Base-by-base conservation (phyloP, 2,329 filamentous ascomycete genomes). In the Huntiella bhutanensis region DNA sequence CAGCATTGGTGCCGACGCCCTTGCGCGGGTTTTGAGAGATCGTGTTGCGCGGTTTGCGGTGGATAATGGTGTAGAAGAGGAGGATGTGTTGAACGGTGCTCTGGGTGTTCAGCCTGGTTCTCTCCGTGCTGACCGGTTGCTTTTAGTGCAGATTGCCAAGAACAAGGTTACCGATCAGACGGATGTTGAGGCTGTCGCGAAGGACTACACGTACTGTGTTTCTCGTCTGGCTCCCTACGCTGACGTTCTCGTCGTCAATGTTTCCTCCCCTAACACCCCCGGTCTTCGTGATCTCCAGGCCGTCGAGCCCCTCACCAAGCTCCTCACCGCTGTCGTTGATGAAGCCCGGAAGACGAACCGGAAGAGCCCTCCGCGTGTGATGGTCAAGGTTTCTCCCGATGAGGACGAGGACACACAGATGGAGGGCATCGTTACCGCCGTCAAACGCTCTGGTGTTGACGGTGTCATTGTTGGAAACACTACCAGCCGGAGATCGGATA, bases 361-460 rank as follows among this genome's bases (percentile, higher is more conserved):
- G 53, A 80, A 75, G 58, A 74, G 70, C 1, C 82, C 80, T 56
- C 62, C 62, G 45, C 76, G 69, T 48, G 84, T 98, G 49, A 94
- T 98, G 84, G 91, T 98, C 56, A 98, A 98, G 67, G 88, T 98
- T 15, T 93, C 84, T 49, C 91, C 91, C 0, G 91, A 98, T 55
- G 91, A 96, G 63, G 85, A 95, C 59, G 76, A 80, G 15, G 77
- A 86, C 45, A 68, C 77, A 47, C 86, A 98, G 59, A 75, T 98
- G 51, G 72, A 79, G 37, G 91, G 87, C 6, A 93, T 98, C 47
- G 88, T 85, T 51, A 75, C 86, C 54, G 87, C 87, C 0, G 78
- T 94, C 10, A 81, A 77, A 67, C 68, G 69, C 53, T 85, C 82
- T 50, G 87, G 87, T 5, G 87, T 96, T 2, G 87, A 95, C 55